Conservation (phyloP, 192 early-diverging fungal genomes). For the Linderina pennispora region DNA sequence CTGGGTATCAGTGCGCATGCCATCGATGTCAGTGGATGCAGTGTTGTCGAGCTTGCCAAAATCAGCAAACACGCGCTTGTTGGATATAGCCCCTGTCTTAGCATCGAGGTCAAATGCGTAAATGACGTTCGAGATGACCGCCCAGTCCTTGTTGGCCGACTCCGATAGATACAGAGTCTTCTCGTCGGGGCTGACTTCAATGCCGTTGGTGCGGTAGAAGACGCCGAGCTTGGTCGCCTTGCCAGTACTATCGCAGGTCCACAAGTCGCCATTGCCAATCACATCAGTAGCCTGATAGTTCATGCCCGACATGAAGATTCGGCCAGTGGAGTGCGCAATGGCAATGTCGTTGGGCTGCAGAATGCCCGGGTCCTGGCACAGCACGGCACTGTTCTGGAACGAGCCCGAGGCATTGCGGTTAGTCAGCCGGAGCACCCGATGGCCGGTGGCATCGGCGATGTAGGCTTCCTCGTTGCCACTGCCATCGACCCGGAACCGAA, state of each 20-base stretch:
- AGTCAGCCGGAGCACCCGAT: too few species aligned
- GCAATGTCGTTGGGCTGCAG: constrained; percentile 51
- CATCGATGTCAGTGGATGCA: constrained; percentile 45
- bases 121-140: constrained; percentile 43
- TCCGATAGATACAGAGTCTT: constrained; percentile 52
- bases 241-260: constrained; percentile 41
- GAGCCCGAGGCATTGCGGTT: too few species aligned
- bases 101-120: constrained; percentile 43
- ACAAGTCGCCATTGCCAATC: constrained; percentile 45
- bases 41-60: constrained; percentile 44
- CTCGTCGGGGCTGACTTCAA: constrained; percentile 52
- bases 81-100: constrained; percentile 13
- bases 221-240: constrained; percentile 20
- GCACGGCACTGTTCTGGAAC: too few species aligned
- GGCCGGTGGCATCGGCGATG: too few species aligned
- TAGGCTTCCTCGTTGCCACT: too few species aligned
- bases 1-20: constrained; percentile 45
- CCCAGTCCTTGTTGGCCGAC: constrained; percentile 31
- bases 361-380: constrained; percentile 25
- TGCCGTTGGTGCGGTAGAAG: constrained; percentile 52
- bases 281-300: constrained; percentile 24
- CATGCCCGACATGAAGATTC: constrained; percentile 41
- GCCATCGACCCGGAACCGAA: too few species aligned
- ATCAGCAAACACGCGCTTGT: constrained; percentile 34
- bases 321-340: constrained; percentile 23